These are phyloP conservation scores for Paramecium octaurelia DNA, from an alignment of 73 alveolate genomes.

Conservation along the genomic window DNA sequence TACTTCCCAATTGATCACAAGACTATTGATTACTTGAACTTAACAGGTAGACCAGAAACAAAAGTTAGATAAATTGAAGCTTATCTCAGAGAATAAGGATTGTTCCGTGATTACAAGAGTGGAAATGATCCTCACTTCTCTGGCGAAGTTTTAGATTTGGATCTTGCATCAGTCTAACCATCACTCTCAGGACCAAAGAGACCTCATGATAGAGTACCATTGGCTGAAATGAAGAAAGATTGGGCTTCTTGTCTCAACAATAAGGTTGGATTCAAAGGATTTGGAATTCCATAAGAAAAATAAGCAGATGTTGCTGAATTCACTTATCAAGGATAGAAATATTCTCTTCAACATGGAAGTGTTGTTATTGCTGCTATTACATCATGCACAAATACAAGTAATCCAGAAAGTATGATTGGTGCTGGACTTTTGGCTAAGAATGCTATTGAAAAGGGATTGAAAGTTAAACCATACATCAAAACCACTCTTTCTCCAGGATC, in stretches of 20 bases:
- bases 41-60: slow-evolving; percentile 71
- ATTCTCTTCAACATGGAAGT: slow-evolving; percentile 79
- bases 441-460: slow-evolving; percentile 85
- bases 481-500: slow-evolving; percentile 92
- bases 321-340: slow-evolving; percentile 73
- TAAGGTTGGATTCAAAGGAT: slow-evolving; percentile 87
- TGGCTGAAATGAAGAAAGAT: slow-evolving; percentile 70
- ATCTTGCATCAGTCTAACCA: slow-evolving; percentile 79
- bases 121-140: slow-evolving; percentile 60
- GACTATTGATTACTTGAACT: slow-evolving; percentile 70
- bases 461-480: slow-evolving; percentile 78
- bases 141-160: slow-evolving; percentile 85
- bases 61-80: slow-evolving; percentile 61
- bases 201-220: slow-evolving; percentile 88
- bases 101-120: slow-evolving; percentile 68
- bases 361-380: slow-evolving; percentile 94
- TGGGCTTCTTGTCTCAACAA: slow-evolving; percentile 67
- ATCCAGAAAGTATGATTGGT: slow-evolving; percentile 90
- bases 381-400: slow-evolving; percentile 88
- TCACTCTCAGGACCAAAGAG: slow-evolving; percentile 94
- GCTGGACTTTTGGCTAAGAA: slow-evolving; percentile 92
- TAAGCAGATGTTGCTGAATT: slow-evolving; percentile 53
- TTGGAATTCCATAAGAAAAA: slow-evolving; percentile 55
- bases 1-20: slow-evolving; percentile 84
- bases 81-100: slow-evolving; percentile 66